Percentiles rank a stretch among this genome's conserved stretches.
Evolutionary conservation across 2,329 filamentous ascomycete genomes (phyloP).

Genomic region (Drechslerella dactyloides): DNA sequence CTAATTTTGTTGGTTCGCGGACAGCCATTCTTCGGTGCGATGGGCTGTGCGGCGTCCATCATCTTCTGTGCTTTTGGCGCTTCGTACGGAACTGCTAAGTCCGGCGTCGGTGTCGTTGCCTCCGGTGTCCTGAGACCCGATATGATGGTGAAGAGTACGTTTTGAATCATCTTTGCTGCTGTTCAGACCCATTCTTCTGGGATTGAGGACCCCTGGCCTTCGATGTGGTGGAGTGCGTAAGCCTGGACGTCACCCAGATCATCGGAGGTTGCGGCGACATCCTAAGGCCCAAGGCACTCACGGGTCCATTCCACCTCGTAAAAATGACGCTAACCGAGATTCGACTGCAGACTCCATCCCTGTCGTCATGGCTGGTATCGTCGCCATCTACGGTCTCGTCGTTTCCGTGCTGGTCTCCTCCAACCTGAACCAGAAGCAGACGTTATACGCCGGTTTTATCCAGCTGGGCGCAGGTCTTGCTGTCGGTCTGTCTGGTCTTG

Average conservation of each 20-base stretch:
- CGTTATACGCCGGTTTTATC: slow-evolving; percentile 82
- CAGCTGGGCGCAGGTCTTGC: slow-evolving; percentile 82
- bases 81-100: slow-evolving; percentile 98
- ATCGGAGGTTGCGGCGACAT: slow-evolving; percentile 6
- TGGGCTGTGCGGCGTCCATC: slow-evolving; percentile 94
- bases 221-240: slow-evolving; percentile 31
- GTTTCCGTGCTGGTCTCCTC: slow-evolving; percentile 87
- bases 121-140: slow-evolving; percentile 98
- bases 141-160: slow-evolving; percentile 97
- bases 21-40: slow-evolving; percentile 88
- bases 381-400: slow-evolving; percentile 96
- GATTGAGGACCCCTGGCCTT: slow-evolving; percentile 8
- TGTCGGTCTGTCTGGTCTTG: slow-evolving; percentile 81
- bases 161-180: slow-evolving; percentile 1
- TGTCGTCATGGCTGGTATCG: slow-evolving; percentile 99
- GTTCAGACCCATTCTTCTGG: slow-evolving; percentile 3
- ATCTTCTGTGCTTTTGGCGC: slow-evolving; percentile 97
- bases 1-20: slow-evolving; percentile 55
- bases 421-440: slow-evolving; percentile 72
- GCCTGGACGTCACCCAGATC: slow-evolving; percentile 36
- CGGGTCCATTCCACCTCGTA: slow-evolving; percentile 30
- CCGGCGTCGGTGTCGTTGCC: slow-evolving; percentile 95
- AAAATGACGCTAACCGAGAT: slow-evolving; percentile 37
- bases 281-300: neutral
- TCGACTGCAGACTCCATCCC: slow-evolving; percentile 83